A percentile compares a stretch with the other conserved stretches of the same genome.
phyloP scores from a whole-genome alignment of 2,329 filamentous ascomycete species.

The Colletotrichum kahawae region DNA sequence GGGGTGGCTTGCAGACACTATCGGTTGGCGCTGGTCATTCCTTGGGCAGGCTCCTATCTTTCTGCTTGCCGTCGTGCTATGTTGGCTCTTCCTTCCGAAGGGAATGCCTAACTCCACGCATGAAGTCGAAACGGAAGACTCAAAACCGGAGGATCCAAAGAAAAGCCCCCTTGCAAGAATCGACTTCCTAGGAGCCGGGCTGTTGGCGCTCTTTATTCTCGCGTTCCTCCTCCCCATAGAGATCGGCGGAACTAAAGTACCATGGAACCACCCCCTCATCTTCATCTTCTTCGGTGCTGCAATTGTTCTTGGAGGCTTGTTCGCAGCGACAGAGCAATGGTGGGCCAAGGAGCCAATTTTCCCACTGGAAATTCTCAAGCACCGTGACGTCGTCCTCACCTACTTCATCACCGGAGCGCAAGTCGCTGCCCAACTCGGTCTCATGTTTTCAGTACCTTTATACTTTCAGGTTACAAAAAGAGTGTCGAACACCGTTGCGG shows the following conservation, averaged over 20 bases:
- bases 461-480: constrained; percentile 71
- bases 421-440: constrained; percentile 53
- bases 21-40: constrained; percentile 75
- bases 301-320: constrained; percentile 3
- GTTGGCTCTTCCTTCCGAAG: constrained; percentile 56
- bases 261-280: constrained; percentile 57
- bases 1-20: constrained; percentile 65
- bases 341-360: constrained; percentile 62
- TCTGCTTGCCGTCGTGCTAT: constrained; percentile 55
- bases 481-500: constrained; percentile 62
- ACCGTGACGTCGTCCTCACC: constrained; percentile 56
- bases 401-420: constrained; percentile 60
- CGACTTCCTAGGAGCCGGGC: constrained; percentile 60
- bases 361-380: constrained; percentile 57
- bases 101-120: background rate
- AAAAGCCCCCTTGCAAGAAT: constrained; percentile 45
- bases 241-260: constrained; percentile 59
- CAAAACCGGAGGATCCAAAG: background rate
- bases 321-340: constrained; percentile 9
- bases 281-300: constrained; percentile 39
- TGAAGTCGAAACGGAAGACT: background rate
- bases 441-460: constrained; percentile 68
- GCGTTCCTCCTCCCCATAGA: constrained; percentile 60
- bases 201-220: constrained; percentile 64
- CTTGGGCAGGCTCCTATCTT: constrained; percentile 66